Evolutionary conservation across 805 yeast genomes (phyloP).

Genomic region (Hanseniaspora mollemarum): DNA sequence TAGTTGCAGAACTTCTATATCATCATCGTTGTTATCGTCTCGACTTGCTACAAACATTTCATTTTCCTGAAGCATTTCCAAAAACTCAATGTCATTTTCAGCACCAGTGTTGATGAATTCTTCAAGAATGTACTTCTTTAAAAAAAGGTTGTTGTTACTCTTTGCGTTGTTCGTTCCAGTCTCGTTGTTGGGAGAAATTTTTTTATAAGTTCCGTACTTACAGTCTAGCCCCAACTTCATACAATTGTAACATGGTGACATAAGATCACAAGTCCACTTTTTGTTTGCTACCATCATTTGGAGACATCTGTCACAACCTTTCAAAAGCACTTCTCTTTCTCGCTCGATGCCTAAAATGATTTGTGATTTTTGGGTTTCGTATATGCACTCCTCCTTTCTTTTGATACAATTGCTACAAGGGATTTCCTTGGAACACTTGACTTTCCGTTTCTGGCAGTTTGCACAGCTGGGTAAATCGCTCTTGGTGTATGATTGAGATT

Average conservation of each 20-base stretch:
- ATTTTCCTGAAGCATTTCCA: conserved; percentile 8
- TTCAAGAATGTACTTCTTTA: conserved; percentile 7
- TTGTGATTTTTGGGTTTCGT: conserved; percentile 16
- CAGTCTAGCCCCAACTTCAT: conserved; percentile 13
- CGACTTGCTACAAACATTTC: conserved; percentile 3
- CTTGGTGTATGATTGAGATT: too few species aligned
- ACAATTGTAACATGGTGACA: conserved; percentile 13
- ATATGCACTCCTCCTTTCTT: conserved; percentile 24
- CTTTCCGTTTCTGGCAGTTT: conserved; percentile 25
- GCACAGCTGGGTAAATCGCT: neutral
- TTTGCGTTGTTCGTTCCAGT: neutral
- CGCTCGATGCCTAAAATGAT: conserved; percentile 2
- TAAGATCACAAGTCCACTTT: conserved; percentile 6
- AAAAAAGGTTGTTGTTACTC: neutral
- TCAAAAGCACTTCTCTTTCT: neutral
- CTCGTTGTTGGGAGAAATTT: neutral
- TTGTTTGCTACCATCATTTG: conserved; percentile 1
- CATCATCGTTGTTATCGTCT: conserved; percentile 13
- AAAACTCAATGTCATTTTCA: neutral
- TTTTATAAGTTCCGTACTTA: conserved; percentile 2
- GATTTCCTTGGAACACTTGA: conserved; percentile 28
- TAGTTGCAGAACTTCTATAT: conserved; percentile 20
- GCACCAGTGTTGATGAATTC: conserved; percentile 3
- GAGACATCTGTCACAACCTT: conserved; percentile 14
- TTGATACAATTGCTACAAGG: conserved; percentile 29